Evolutionary conservation across 2,329 filamentous ascomycete species (phyloP), one percentile per base, ranked within the genome.

Genomic region (Botrytis squamosa): DNA sequence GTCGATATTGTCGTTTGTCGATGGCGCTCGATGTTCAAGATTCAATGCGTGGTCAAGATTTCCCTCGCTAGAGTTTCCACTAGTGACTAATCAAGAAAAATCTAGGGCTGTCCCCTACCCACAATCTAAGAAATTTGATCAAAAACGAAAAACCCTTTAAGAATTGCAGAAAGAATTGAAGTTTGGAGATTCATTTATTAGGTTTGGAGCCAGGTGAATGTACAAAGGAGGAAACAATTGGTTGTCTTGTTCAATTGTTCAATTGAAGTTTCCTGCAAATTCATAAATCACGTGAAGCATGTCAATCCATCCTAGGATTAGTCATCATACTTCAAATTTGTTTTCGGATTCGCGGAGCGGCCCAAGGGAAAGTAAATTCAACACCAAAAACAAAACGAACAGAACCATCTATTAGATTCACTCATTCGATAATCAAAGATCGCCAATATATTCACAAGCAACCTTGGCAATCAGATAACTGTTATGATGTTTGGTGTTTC

Each of bases 1-100:
- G 78, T 80, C 77, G 78, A 75, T 71, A 73, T 78, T 78, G 77
- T 79, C 78, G 79, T 76, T 72, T 77, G 75, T 77, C 64, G 76
- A 73, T 74, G 36, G 60, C 60, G 52, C 52, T 57, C 52, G 52
- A 57, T 57, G 52, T 57, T 57, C 52, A 57, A 57, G 52, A 57
- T 57, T 57, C 52, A 57, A 57, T 57, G 52, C 52, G 52, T 57
- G 52, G 52, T 57, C 52, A 57, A 57, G 52, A 57, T 57, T 57
- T 57, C 52, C n/a, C 52, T 57, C 52, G 52, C 52, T 57, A 57
- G 52, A 57, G n/a, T 57, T 57, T 57, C 52, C 52, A 57, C 52
- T 57, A 57, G 52, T 57, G 52, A 57, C 52, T 57, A 57, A 57
- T 57, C 52, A 57, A 57, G 52, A n/a, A 57, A 57, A 57, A 57